phyloP scores from a whole-genome alignment of 1,284 basidiomycete species.

The Cerrena zonata region DNA sequence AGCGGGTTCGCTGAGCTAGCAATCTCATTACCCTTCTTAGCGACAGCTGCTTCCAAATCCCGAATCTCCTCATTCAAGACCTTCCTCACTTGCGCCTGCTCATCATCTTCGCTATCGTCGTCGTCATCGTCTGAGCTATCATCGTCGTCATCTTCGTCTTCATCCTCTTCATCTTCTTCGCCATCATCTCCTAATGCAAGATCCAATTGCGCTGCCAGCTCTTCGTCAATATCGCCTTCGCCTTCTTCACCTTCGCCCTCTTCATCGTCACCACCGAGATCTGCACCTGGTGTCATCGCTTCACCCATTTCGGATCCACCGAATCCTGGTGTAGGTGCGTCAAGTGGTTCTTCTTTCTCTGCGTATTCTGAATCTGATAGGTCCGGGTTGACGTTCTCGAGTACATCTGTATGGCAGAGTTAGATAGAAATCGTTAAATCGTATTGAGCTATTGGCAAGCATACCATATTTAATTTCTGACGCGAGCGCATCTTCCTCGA shows the following conservation, averaged over 20 bases:
- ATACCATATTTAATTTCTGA: constrained; percentile 73
- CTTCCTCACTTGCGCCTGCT: constrained; percentile 63
- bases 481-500: constrained; percentile 83
- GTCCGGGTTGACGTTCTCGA: constrained; percentile 82
- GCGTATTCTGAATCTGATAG: constrained; percentile 81
- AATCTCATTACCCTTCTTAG: constrained; percentile 81
- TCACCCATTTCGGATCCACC: constrained; percentile 61
- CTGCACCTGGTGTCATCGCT: constrained; percentile 47
- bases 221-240: constrained; percentile 75
- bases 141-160: constrained; percentile 63
- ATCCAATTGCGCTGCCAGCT: constrained; percentile 70
- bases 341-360: constrained; percentile 58
- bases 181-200: constrained; percentile 55
- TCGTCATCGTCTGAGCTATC: constrained; percentile 64
- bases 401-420: constrained; percentile 56
- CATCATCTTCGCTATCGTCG: constrained; percentile 66
- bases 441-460: constrained; percentile 14
- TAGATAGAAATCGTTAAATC: constrained; percentile 4
- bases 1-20: constrained; percentile 84
- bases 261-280: constrained; percentile 52
- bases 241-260: constrained; percentile 58
- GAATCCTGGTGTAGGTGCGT: constrained; percentile 57
- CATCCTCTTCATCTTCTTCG: constrained; percentile 46
- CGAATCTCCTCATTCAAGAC: constrained; percentile 84
- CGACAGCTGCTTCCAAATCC: constrained; percentile 82